Base-by-base conservation (phyloP, 805 yeast genomes). In the Yarrowia alimentaria region DNA sequence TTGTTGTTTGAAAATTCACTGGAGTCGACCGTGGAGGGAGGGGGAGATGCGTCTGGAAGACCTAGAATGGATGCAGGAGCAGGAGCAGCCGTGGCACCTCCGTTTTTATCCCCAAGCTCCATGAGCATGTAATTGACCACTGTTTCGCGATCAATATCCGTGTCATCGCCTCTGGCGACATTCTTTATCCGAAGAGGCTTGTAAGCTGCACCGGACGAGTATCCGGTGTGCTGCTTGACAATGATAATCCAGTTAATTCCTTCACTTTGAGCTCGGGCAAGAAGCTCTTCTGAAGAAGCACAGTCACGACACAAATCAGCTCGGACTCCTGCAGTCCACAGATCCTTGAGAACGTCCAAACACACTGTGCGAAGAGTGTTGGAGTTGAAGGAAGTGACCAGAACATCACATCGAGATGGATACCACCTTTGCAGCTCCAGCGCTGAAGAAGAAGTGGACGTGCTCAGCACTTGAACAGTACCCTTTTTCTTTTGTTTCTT, bases 281-380 rank as follows among this genome's bases (percentile, higher is more conserved):
- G 60, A 28, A 82, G 74, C 51, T 85, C 95, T 56, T 91, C 96
- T 4, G 72, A 63, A 0, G 78, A 66, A 10, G 65, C 48, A 18
- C 62, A 57, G 18, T 60, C 59, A 12, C 63, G 52, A 1, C 61
- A 67, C 17, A 79, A 64, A 65, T 93, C 99, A 4, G 95, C 85
- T 51, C 83, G 75, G 32, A 93, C 81, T n/a, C 79, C 81, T n/a
- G 70, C 67, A 6, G 75, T 70, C 98, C 99, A 90, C 20, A 93
- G 63, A 29, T 69, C 68, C 32, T 74, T 77, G 51, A 88, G 60
- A 6, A 87, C 68, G 34, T 79, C 83, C 24, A 81, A 76, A 1
- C 90, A 91, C 42, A 77, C 68, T 1, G 81, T 78, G 17, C 73
- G 73, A 54, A 87, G 65, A 14, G 76, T 67, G 1, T 77, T 66